These are phyloP conservation scores for Themeda triandra DNA, from an alignment of 176 grass and related monocot genomes.

Conservation along the genomic window DNA sequence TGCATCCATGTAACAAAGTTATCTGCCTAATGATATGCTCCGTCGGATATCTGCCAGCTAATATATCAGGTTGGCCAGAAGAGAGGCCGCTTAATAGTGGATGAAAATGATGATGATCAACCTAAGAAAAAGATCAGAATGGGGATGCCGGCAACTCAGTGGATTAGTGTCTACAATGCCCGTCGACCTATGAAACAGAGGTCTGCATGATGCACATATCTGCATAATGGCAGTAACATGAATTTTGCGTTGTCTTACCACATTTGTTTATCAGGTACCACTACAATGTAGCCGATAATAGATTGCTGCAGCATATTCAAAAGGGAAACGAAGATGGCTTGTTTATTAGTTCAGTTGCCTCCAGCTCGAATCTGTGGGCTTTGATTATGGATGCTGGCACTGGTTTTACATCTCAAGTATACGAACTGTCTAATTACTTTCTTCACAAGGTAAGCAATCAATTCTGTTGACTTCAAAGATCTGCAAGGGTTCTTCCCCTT, in stretches of 20 bases:
- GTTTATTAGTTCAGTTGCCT: constrained; percentile 91
- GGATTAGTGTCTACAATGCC: constrained; percentile 94
- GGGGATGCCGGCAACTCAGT: constrained; percentile 89
- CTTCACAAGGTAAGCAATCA: constrained; percentile 70
- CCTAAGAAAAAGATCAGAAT: constrained; percentile 96
- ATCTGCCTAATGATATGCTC: constrained; percentile 20
- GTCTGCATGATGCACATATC: constrained; percentile 27
- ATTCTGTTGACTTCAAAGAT: not conserved
- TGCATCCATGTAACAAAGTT: not conserved
- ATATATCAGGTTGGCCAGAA: constrained; percentile 94
- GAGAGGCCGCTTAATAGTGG: constrained; percentile 68
- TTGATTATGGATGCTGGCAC: constrained; percentile 99
- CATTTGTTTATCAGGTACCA: constrained; percentile 73
- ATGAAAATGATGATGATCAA: constrained; percentile 83
- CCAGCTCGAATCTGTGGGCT: constrained; percentile 78
- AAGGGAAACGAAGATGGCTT: constrained; percentile 99
- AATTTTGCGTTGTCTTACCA: constrained; percentile 2
- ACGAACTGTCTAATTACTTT: constrained; percentile 71
- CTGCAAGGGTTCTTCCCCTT: not conserved
- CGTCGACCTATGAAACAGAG: constrained; percentile 95
- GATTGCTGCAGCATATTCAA: constrained; percentile 74
- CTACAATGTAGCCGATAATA: constrained; percentile 95
- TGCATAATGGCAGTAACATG: constrained; percentile 25
- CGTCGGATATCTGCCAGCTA: constrained; percentile 50
- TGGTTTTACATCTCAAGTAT: constrained; percentile 76